These are phyloP conservation scores for Penicillium olsonii DNA, from an alignment of 2,329 filamentous ascomycete species.

Conservation along the genomic window DNA sequence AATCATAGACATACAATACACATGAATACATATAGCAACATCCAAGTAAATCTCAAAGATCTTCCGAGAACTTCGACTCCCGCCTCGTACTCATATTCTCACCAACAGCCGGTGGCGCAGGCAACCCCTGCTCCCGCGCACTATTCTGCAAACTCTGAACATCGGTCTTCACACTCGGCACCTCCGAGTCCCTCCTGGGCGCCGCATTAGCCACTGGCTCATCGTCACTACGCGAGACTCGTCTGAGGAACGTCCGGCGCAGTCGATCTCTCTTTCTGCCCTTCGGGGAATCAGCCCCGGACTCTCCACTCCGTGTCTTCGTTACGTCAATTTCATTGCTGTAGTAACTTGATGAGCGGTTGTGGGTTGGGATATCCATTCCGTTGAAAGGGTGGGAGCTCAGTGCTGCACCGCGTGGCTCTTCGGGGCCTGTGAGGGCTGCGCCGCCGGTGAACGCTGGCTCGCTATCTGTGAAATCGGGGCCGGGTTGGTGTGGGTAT, in stretches of 20 bases:
- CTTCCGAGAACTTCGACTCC: constrained; percentile 41
- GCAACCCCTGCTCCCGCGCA: constrained; percentile 33
- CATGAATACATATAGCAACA: constrained; percentile 11
- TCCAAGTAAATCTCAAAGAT: constrained; percentile 29
- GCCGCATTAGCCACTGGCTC: constrained; percentile 23
- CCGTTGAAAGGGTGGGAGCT: constrained; percentile 34
- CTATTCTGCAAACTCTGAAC: constrained; percentile 30
- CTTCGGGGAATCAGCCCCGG: constrained; percentile 5
- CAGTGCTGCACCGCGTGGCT: constrained; percentile 27
- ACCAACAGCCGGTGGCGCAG: constrained; percentile 29
- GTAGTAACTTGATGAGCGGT: constrained; percentile 14
- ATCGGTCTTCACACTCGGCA: constrained; percentile 16
- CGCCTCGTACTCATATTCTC: constrained; percentile 31
- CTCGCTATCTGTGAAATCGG: constrained; percentile 18
- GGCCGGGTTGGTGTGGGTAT: constrained; percentile 26
- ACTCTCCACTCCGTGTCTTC: constrained; percentile 16
- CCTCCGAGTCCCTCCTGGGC: constrained; percentile 9
- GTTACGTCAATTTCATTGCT: constrained; percentile 16
- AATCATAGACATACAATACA: background rate
- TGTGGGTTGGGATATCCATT: constrained; percentile 23
- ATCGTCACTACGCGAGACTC: constrained; percentile 23
- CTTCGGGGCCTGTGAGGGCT: constrained; percentile 17
- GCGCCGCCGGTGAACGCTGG: constrained; percentile 26
- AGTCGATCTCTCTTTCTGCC: constrained; percentile 27
- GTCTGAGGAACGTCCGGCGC: constrained; percentile 29